These are phyloP conservation scores for Neoboletus subvelutipes DNA, from an alignment of 768 basidiomycete genomes.

Conservation along the genomic window DNA sequence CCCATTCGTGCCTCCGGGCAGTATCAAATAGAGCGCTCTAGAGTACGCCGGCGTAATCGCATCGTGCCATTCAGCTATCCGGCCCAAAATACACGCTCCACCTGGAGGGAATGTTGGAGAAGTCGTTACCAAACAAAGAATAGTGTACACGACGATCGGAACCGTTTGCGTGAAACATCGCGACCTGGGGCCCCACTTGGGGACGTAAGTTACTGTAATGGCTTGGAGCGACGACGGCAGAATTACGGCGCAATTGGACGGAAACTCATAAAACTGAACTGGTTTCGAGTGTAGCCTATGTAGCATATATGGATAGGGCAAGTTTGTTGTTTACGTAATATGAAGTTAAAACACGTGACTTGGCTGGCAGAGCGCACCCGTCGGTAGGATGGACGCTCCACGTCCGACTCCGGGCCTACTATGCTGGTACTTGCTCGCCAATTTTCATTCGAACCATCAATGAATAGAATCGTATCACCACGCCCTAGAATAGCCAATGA, in stretches of 20 bases:
- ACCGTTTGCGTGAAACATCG: not conserved
- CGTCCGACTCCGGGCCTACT: not conserved
- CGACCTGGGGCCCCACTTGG: not conserved
- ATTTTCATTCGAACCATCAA: not conserved
- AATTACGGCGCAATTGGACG: not conserved
- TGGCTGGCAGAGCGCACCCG: not conserved
- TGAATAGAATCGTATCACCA: not conserved
- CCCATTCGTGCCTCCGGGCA: not conserved
- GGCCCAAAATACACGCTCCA: not conserved
- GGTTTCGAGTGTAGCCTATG: no score
- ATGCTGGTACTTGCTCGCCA: not conserved
- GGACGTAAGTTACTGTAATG: no score
- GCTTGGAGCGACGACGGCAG: not conserved
- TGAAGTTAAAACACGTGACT: slow-evolving; percentile 17
- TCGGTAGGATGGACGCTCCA: not conserved
- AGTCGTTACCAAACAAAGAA: not conserved
- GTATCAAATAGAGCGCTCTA: not conserved
- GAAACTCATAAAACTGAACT: not conserved
- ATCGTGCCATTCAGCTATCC: not conserved
- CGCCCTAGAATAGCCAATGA: not conserved
- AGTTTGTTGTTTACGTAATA: no score
- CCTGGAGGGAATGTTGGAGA: not conserved
- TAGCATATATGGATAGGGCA: no score
- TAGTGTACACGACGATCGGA: not conserved
- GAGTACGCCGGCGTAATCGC: no score